Evolutionary conservation across 116 monocot genomes (phyloP).

Genomic region (Dioscorea cayenensis): DNA sequence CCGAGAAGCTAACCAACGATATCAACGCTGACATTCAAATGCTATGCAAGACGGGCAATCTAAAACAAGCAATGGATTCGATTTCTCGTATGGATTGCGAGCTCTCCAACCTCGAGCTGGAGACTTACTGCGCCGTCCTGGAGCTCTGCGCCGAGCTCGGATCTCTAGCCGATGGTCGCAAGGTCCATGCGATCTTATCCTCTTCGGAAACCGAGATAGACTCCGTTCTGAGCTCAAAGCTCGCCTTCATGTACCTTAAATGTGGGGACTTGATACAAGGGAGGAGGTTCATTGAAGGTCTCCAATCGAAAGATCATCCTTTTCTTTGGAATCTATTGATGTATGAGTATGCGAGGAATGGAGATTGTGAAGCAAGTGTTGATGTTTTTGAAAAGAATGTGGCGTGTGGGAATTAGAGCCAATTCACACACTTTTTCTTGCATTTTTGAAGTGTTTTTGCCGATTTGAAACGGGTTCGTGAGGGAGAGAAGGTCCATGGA

Average conservation of each 20-base stretch:
- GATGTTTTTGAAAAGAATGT: slow-evolving; percentile 44
- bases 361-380: slow-evolving; percentile 32
- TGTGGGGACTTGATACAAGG: slow-evolving; percentile 57
- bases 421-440: slow-evolving; percentile 51
- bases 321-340: slow-evolving; percentile 54
- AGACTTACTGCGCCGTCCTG: slow-evolving; percentile 32
- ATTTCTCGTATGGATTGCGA: slow-evolving; percentile 14
- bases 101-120: slow-evolving; percentile 8
- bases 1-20: slow-evolving; percentile 7
- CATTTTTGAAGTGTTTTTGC: slow-evolving; percentile 62
- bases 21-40: slow-evolving; percentile 12
- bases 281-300: slow-evolving; percentile 45
- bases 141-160: slow-evolving; percentile 57
- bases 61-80: slow-evolving; percentile 26
- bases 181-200: slow-evolving; percentile 24
- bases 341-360: slow-evolving; percentile 40
- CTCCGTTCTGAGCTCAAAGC: slow-evolving; percentile 28
- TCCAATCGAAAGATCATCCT: slow-evolving; percentile 14
- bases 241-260: slow-evolving; percentile 62
- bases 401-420: slow-evolving; percentile 15
- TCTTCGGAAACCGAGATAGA: slow-evolving; percentile 26
- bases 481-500: slow-evolving; percentile 18
- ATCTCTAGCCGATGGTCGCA: slow-evolving; percentile 13
- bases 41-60: slow-evolving; percentile 28
- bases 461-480: slow-evolving; percentile 3